Base-by-base conservation (phyloP, 1,139 yeast species). In the Geotrichum candidum region DNA sequence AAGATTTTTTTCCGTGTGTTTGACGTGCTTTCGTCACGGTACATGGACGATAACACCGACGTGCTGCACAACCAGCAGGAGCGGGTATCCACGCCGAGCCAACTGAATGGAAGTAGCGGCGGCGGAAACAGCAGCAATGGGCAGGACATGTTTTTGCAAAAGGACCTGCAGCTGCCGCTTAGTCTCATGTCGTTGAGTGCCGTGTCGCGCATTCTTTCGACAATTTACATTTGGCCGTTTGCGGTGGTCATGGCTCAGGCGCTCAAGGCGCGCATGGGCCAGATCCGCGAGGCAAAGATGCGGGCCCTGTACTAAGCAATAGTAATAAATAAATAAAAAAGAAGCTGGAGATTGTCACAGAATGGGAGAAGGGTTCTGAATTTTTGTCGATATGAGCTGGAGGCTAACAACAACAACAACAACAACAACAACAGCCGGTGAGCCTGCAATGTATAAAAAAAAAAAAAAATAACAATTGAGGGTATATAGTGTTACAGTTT, bases 1-100 rank as follows among this genome's bases (percentile, higher is more conserved):
- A 72, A 72, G 65, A 71, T 72, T 31, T 66, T 72, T 48, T 65
- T 64, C 53, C 64, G 74, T 23, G 73, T 71, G 2, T 63, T 70
- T 33, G 73, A 71, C 45, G 70, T 69, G 18, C 46, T 60, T 35
- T 46, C 55, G 33, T 38, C 51, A 31, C 54, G 60, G 3, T 35
- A 35, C 9, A 35, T 54, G 23, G 57, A 51, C 45, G 57, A 61
- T 13, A 62, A 59, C 22, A 41, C 45, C 11, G 63, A 62, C 46
- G 61, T 62, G 13, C 50, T 59, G 18, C 63, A 57, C 52, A 62
- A 62, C 48, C 64, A 62, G 51, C 61, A 57, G 25, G 53, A 45
- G 18, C 53, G 54, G n/a, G 52, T 31, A 45, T n/a, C n/a, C 33
- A 50, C 48, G 51, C 54, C 27, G 27, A 51, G 25, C 7, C 54